Evolutionary conservation across 2,329 filamentous ascomycete species (phyloP), one percentile per base, ranked within the genome.

Genomic region (Trichoderma sp.): DNA sequence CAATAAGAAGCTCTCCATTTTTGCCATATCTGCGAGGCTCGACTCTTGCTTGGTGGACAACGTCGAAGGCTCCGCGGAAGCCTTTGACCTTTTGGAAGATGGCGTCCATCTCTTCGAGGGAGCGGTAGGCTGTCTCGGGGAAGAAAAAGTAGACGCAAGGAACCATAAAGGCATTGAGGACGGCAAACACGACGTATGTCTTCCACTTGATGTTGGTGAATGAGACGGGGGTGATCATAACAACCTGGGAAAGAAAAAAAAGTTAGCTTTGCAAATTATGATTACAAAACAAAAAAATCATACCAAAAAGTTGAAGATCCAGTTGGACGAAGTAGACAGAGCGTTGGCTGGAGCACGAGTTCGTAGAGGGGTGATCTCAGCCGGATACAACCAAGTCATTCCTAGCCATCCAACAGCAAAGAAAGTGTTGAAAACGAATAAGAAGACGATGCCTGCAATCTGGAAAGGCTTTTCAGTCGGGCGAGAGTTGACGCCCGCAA

Each of bases 131-230:
- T 11, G 89, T 91, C 77, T 91, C 89, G 0, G 88, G 88, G 78
- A 87, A 90, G 81, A 88, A 88, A 78, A 87, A 86, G 76, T 87
- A 89, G 29, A 88, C 81, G 3, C 79, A 80, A 0, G 87, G 87
- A 0, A 88, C 82, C 76, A 89, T 88, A 72, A 85, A 80, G 72
- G 85, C 84, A 76, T 90, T 90, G 79, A 91, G 88, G 57, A 88
- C 83, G 13, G 88, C 88, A 74, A 91, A 91, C 72, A 91, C 86
- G 74, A 87, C 86, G 77, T 91, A 90, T 0, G 88, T 90, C 73
- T 87, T 81, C 79, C 87, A 86, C 19, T 79, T 77, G 71, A 91
- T 90, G 68, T 79, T 86, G 68, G 84, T 79, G 71, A 89, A 87
- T 1, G 86, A 82, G 2, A 88, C 80, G 0, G 88, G 88, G 0